Percentiles rank a stretch among this genome's conserved stretches.
Conservation (phyloP, 2,329 filamentous ascomycete genomes). For the Salinomyces thailandicus region DNA sequence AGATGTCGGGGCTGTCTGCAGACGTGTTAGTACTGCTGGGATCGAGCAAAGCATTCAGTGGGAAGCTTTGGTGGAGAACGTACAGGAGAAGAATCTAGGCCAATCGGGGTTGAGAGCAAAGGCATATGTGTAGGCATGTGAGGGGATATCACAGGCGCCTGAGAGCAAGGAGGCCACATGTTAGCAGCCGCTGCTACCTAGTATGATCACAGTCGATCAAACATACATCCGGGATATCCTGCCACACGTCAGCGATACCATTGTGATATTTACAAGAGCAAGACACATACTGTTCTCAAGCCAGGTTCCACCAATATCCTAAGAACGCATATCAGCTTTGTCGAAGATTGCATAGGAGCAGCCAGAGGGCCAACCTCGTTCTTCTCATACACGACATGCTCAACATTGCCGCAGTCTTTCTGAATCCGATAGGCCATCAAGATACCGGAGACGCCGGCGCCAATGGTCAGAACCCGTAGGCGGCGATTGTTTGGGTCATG, state of each 20-base stretch:
- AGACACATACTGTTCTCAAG: slow-evolving; percentile 16
- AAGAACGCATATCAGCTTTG: neutral
- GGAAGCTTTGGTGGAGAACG: slow-evolving; percentile 11
- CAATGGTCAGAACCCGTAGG: slow-evolving; percentile 39
- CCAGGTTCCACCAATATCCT: slow-evolving; percentile 34
- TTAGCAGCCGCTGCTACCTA: too few relatives aligned
- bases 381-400: slow-evolving; percentile 40
- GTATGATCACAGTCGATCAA: too few relatives aligned
- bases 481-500: slow-evolving; percentile 34
- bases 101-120: slow-evolving; percentile 37
- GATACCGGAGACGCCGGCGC: slow-evolving; percentile 39
- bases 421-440: slow-evolving; percentile 40
- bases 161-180: too few relatives aligned
- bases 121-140: slow-evolving; percentile 36
- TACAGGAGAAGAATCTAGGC: slow-evolving; percentile 38
- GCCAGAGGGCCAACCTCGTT: slow-evolving; percentile 26
- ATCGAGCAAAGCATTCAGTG: too few relatives aligned
- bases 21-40: too few relatives aligned
- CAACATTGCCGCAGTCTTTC: slow-evolving; percentile 34
- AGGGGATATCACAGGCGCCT: slow-evolving; percentile 37
- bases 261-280: too few relatives aligned
- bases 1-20: slow-evolving; percentile 38
- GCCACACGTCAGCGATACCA: too few relatives aligned
- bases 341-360: neutral
- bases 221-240: slow-evolving; percentile 22